Evolutionary conservation across 2,329 filamentous ascomycete species (phyloP).

Genomic region (Claviceps monticola): DNA sequence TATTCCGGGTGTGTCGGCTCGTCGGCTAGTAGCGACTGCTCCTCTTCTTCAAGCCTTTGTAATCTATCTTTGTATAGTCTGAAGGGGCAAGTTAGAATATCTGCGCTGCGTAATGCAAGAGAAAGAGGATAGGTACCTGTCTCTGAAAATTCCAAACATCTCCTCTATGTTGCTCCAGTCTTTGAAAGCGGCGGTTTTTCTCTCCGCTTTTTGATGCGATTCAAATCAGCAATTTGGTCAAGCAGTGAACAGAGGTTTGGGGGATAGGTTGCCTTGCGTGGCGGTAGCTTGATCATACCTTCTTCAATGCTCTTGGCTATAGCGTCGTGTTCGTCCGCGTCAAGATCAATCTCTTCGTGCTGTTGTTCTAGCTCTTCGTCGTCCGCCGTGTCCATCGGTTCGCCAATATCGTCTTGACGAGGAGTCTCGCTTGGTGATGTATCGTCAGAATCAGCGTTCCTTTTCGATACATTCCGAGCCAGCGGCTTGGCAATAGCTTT

Average conservation of each 20-base stretch:
- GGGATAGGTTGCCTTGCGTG: neutral
- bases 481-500: slow-evolving; percentile 24
- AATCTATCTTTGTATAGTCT: slow-evolving; percentile 84
- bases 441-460: slow-evolving; percentile 15
- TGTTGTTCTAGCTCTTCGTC: slow-evolving; percentile 29
- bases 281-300: slow-evolving; percentile 32
- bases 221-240: slow-evolving; percentile 10
- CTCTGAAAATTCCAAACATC: slow-evolving; percentile 76
- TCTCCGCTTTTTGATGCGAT: slow-evolving; percentile 47
- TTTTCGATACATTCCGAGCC: slow-evolving; percentile 27
- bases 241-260: neutral
- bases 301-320: slow-evolving; percentile 51
- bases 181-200: slow-evolving; percentile 67
- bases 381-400: slow-evolving; percentile 19
- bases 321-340: slow-evolving; percentile 37
- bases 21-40: slow-evolving; percentile 44
- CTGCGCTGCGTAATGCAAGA: neutral
- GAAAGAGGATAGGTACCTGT: slow-evolving; percentile 40
- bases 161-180: slow-evolving; percentile 70
- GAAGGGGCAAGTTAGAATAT: neutral
- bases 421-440: slow-evolving; percentile 2
- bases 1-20: slow-evolving; percentile 79
- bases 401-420: slow-evolving; percentile 20
- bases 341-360: slow-evolving; percentile 39
- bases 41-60: slow-evolving; percentile 60